A percentile compares a stretch with the other conserved stretches of the same genome.
These are phyloP conservation scores for Phytophthora constricta DNA, from an alignment of 352 stramenopile species.

Conservation along the genomic window DNA sequence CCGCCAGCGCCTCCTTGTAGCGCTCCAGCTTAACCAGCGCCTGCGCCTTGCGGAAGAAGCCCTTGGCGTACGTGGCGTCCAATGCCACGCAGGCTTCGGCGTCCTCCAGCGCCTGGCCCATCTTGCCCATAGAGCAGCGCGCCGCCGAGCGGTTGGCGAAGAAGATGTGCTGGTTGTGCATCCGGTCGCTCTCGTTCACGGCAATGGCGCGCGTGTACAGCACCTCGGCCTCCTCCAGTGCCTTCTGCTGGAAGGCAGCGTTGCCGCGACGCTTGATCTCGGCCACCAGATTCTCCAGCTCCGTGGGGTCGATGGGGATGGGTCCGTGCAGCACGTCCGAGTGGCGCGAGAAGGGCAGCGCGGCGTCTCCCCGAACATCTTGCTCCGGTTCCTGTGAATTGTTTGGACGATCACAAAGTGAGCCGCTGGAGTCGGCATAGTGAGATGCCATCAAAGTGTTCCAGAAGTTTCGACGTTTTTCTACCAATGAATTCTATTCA, in stretches of 20 bases:
- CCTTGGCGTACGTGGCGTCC: slow-evolving; percentile 77
- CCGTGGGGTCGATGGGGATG: slow-evolving; percentile 52
- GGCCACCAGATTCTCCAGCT: slow-evolving; percentile 71
- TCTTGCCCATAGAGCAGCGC: slow-evolving; percentile 85
- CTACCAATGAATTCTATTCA: neutral
- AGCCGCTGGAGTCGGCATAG: too few species aligned
- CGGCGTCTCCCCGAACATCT: slow-evolving; percentile 74
- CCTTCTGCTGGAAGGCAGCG: slow-evolving; percentile 84
- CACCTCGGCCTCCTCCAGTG: slow-evolving; percentile 92
- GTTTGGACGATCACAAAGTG: neutral
- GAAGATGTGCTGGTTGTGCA: slow-evolving; percentile 85
- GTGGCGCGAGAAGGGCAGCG: slow-evolving; percentile 81
- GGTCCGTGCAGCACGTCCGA: slow-evolving; percentile 79
- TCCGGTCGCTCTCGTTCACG: slow-evolving; percentile 58
- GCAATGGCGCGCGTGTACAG: slow-evolving; percentile 97
- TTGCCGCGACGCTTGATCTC: slow-evolving; percentile 91
- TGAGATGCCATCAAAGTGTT: neutral
- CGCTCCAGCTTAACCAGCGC: slow-evolving; percentile 75
- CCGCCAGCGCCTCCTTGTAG: slow-evolving; percentile 65
- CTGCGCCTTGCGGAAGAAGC: slow-evolving; percentile 85
- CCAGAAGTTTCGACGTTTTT: neutral
- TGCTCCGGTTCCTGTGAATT: too few species aligned
- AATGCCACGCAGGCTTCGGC: slow-evolving; percentile 69
- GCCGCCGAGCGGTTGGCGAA: slow-evolving; percentile 90
- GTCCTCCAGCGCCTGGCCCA: slow-evolving; percentile 65